Evolutionary conservation across 257 asterid species (phyloP).

Genomic region (Prunella vulgaris): DNA sequence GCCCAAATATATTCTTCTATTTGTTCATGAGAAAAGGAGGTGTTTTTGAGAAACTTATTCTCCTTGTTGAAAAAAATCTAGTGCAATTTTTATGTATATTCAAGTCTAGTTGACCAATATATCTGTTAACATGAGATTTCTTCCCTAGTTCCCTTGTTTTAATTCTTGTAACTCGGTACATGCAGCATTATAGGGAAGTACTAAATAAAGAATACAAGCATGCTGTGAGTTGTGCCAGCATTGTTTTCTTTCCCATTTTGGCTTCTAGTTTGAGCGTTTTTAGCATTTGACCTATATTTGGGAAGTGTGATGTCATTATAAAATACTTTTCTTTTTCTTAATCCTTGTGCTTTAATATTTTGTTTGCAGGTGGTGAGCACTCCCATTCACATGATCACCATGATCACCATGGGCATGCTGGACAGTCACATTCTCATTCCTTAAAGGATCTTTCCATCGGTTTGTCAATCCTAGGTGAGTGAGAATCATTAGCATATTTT

Average conservation of each 20-base stretch:
- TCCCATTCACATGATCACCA: conserved; percentile 76
- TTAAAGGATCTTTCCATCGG: conserved; percentile 86
- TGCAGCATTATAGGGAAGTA: too few species aligned
- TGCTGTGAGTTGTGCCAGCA: too few species aligned
- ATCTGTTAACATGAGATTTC: conserved; percentile 2
- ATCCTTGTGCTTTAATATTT: neutral
- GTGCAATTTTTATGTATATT: neutral
- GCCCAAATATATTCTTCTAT: neutral
- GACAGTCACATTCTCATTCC: conserved; percentile 82
- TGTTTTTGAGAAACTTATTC: neutral
- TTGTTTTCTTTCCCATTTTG: too few species aligned
- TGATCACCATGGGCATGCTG: conserved; percentile 45
- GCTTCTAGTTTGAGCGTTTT: conserved; percentile 10
- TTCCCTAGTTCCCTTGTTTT: too few species aligned
- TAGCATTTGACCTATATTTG: neutral
- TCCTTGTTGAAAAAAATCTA: neutral
- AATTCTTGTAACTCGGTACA: too few species aligned
- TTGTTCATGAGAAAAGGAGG: neutral
- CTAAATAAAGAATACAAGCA: too few species aligned
- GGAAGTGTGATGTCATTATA: neutral
- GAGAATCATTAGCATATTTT: neutral
- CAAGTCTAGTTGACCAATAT: neutral
- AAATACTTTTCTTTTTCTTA: conserved; percentile 1
- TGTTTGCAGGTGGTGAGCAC: conserved; percentile 73
- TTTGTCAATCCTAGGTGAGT: conserved; percentile 79